Evolutionary conservation across 139 green algal species (phyloP).

Genomic region (Limnomonas spitsbergensis): DNA sequence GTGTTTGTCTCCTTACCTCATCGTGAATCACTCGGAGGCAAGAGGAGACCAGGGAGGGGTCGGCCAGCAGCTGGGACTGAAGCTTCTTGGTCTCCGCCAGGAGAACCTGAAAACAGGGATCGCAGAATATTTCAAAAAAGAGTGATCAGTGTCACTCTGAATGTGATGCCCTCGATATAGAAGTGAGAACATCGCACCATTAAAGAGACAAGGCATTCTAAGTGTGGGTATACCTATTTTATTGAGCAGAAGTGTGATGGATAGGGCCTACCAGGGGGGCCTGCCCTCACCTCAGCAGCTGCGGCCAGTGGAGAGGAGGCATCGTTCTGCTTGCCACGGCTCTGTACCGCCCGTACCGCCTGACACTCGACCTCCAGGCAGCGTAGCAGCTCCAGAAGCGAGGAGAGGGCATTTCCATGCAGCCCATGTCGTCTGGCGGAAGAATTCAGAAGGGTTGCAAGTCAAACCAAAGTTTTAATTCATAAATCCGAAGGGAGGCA

Average conservation of each 20-base stretch:
- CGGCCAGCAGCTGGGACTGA: too few relatives aligned
- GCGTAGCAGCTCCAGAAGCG: background rate
- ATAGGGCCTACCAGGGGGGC: too few relatives aligned
- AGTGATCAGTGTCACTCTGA: background rate
- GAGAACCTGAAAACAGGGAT: background rate
- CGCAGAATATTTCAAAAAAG: background rate
- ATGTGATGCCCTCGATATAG: too few relatives aligned
- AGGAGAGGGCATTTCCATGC: background rate
- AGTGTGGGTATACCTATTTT: too few relatives aligned
- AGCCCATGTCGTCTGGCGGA: background rate
- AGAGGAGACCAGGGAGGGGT: background rate
- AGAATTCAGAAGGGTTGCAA: background rate
- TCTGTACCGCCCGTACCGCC: background rate
- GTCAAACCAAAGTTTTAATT: background rate
- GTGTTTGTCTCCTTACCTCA: too few relatives aligned
- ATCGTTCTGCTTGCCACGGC: too few relatives aligned
- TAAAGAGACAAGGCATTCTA: too few relatives aligned
- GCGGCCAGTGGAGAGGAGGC: too few relatives aligned
- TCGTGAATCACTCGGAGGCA: background rate
- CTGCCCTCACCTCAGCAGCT: too few relatives aligned
- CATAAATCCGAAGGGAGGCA: too few relatives aligned
- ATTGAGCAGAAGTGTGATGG: too few relatives aligned
- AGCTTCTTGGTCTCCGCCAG: slow-evolving; percentile 1
- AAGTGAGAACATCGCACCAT: too few relatives aligned
- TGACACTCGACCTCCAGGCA: slow-evolving; percentile 6